These are phyloP conservation scores for Penicillium robsamsonii DNA, from an alignment of 495 filamentous ascomycete genomes.

Conservation along the genomic window DNA sequence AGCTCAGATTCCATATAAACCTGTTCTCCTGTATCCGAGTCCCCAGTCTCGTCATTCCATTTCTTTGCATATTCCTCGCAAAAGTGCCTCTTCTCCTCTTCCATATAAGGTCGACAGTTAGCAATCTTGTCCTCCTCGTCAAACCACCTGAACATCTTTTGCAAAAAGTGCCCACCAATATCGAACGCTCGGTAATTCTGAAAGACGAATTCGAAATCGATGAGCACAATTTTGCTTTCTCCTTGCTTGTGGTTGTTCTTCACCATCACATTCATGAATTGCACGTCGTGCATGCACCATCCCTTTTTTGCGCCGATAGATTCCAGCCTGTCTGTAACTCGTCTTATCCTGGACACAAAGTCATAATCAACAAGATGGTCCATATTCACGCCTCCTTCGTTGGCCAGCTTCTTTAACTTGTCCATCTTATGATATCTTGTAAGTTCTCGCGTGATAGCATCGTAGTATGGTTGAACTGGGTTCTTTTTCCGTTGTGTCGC, in stretches of 20 bases:
- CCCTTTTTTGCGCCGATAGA: conserved; percentile 23
- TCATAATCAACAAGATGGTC: conserved; percentile 30
- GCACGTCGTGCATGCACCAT: conserved; percentile 36
- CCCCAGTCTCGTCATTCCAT: conserved; percentile 29
- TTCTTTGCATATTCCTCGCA: conserved; percentile 29
- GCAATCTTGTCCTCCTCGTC: conserved; percentile 32
- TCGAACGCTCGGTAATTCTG: conserved; percentile 35
- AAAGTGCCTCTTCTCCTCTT: conserved; percentile 34
- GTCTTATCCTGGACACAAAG: conserved; percentile 19
- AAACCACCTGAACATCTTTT: conserved; percentile 39
- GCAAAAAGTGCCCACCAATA: conserved; percentile 37
- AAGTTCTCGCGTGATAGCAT: conserved; percentile 20
- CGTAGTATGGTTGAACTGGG: conserved; percentile 19
- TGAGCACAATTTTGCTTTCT: conserved; percentile 27
- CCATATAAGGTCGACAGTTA: conserved; percentile 27
- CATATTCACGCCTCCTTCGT: conserved; percentile 27
- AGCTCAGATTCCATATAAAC: conserved; percentile 30
- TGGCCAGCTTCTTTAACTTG: conserved; percentile 28
- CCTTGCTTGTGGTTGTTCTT: conserved; percentile 23
- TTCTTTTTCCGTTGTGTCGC: conserved; percentile 21
- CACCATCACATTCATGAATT: conserved; percentile 34
- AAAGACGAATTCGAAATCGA: conserved; percentile 36
- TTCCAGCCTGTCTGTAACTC: conserved; percentile 24
- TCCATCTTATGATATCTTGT: conserved; percentile 23
- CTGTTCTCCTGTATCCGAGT: conserved; percentile 30